Evolutionary conservation across 2,329 filamentous ascomycete species (phyloP).

Genomic region (Neofusicoccum ribis): DNA sequence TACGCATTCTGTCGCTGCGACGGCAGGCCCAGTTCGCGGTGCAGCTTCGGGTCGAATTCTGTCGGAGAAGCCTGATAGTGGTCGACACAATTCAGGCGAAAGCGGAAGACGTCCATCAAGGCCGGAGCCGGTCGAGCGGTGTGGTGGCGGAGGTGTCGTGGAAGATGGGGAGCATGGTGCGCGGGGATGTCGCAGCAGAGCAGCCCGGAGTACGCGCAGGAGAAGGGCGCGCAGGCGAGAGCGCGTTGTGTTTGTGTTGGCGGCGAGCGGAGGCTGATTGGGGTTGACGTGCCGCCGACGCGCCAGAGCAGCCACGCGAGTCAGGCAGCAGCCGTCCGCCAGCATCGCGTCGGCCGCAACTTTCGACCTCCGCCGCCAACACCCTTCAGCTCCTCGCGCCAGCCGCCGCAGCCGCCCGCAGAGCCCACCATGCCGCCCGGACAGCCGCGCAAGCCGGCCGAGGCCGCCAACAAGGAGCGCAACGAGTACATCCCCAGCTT

Average conservation of each 20-base stretch:
- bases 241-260: slow-evolving; percentile 7
- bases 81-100: slow-evolving; percentile 94
- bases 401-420: background rate
- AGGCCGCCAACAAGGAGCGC: slow-evolving; percentile 72
- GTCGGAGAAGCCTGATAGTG: slow-evolving; percentile 83
- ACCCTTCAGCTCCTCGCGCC: background rate
- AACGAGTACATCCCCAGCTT: slow-evolving; percentile 98
- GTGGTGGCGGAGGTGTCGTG: background rate
- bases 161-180: background rate
- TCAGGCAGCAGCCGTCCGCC: background rate
- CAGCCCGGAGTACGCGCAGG: background rate
- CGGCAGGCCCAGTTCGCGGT: slow-evolving; percentile 58
- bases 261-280: slow-evolving; percentile 3
- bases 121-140: background rate
- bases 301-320: background rate
- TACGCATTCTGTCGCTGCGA: slow-evolving; percentile 64
- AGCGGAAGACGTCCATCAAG: slow-evolving; percentile 74
- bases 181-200: background rate
- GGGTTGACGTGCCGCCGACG: slow-evolving; percentile 15
- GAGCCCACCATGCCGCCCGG: slow-evolving; percentile 47
- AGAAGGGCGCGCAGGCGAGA: background rate
- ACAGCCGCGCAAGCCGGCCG: slow-evolving; percentile 50
- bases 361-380: slow-evolving; percentile 6
- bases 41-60: slow-evolving; percentile 76
- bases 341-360: background rate